Percentiles rank a stretch among this genome's conserved stretches.
These are phyloP conservation scores for Penicillium flavigenum DNA, from an alignment of 495 filamentous ascomycete genomes.

Conservation along the genomic window DNA sequence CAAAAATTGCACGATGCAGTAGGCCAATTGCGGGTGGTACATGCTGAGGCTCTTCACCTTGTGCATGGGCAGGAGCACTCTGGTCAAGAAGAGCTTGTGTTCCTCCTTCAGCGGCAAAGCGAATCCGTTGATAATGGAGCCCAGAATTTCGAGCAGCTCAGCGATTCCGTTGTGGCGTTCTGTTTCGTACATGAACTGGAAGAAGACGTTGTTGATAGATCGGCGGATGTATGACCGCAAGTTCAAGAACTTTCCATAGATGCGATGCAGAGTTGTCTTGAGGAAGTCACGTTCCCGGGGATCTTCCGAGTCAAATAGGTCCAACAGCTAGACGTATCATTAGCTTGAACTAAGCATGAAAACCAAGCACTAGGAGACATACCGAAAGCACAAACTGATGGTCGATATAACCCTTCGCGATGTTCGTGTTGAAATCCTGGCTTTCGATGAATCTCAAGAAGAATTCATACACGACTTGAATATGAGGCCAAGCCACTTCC, in stretches of 20 bases:
- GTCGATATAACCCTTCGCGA: conserved; percentile 98
- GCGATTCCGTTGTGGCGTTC: conserved; percentile 98
- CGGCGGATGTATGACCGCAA: conserved; percentile 94
- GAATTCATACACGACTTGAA: conserved; percentile 99
- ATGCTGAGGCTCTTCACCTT: conserved; percentile 99
- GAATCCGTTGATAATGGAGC: conserved; percentile 99
- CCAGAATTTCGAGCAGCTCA: conserved; percentile 92
- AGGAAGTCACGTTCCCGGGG: conserved; percentile 95
- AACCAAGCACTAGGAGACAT: conserved; percentile 19
- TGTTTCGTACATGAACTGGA: conserved; percentile 99
- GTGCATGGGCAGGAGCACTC: conserved; percentile 89
- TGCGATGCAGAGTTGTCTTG: conserved; percentile 96
- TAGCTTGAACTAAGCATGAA: background rate
- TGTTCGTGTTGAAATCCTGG: conserved; percentile 99
- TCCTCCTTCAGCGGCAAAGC: conserved; percentile 97
- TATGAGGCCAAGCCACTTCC: conserved; percentile 98
- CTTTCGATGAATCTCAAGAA: conserved; percentile 99
- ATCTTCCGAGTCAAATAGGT: conserved; percentile 98
- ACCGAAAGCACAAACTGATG: conserved; percentile 95
- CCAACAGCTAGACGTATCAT: conserved; percentile 63
- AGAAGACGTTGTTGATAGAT: conserved; percentile 99
- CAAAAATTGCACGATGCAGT: conserved; percentile 98
- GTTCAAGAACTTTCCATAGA: conserved; percentile 99
- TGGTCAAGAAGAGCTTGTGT: conserved; percentile 95
- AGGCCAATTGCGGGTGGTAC: conserved; percentile 98